phyloP scores from a whole-genome alignment of 2,329 filamentous ascomycete species.

The Pseudogymnoascus sp. region DNA sequence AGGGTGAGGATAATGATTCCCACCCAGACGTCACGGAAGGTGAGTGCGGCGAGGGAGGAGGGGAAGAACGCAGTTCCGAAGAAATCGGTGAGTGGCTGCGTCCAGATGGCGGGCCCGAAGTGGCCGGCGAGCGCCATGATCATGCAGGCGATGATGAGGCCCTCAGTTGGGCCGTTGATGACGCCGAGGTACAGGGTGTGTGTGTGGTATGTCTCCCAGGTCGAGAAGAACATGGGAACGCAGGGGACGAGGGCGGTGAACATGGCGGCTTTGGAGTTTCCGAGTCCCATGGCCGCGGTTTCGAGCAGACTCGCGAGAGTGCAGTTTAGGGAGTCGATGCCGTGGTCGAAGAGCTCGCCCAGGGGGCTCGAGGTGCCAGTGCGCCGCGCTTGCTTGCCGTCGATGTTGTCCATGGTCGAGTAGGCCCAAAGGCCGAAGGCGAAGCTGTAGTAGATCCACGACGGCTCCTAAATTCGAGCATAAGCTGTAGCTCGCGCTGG shows the following conservation, averaged over 20 bases:
- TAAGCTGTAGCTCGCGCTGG: constrained; percentile 7
- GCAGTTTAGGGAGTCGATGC: constrained; percentile 96
- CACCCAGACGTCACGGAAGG: constrained; percentile 85
- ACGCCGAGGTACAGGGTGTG: constrained; percentile 94
- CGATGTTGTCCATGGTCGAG: constrained; percentile 97
- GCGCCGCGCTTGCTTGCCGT: constrained; percentile 91
- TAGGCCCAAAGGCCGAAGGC: constrained; percentile 97
- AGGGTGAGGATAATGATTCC: constrained; percentile 59
- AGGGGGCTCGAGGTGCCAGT: constrained; percentile 92
- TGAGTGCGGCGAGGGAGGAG: constrained; percentile 59
- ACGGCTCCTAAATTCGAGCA: constrained; percentile 52
- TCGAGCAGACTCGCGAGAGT: constrained; percentile 86
- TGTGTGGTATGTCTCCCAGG: constrained; percentile 98
- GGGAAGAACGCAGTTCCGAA: constrained; percentile 62
- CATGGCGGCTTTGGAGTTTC: constrained; percentile 73
- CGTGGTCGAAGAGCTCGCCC: constrained; percentile 96
- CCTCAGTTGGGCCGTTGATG: constrained; percentile 96
- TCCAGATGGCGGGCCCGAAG: constrained; percentile 85
- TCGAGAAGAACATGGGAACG: constrained; percentile 98
- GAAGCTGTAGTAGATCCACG: constrained; percentile 95
- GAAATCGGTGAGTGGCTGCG: constrained; percentile 59
- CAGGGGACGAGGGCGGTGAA: constrained; percentile 89
- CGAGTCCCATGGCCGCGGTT: constrained; percentile 86
- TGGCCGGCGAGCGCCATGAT: constrained; percentile 84
- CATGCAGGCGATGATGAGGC: constrained; percentile 75